phyloP scores from a whole-genome alignment of 257 asterid species.

The Fraxinus quadrangulata region DNA sequence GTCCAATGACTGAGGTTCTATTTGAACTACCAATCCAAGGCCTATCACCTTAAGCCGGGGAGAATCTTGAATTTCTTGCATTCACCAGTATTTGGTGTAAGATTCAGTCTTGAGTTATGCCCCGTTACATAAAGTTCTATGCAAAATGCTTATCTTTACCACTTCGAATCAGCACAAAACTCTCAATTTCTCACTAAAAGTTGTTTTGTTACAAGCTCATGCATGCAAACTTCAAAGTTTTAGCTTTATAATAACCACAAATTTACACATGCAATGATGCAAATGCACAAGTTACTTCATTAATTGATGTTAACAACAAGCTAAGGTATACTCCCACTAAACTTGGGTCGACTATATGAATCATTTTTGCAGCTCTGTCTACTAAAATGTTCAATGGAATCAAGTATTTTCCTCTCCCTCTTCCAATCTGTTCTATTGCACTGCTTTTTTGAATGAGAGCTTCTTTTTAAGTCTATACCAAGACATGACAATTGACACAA shows the following conservation, averaged over 20 bases:
- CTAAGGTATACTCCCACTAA: not conserved
- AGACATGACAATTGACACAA: no score
- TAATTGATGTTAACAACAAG: not conserved
- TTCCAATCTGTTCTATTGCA: no score
- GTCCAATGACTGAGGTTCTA: no score
- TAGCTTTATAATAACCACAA: not conserved
- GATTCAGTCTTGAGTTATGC: not conserved
- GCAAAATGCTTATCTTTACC: not conserved
- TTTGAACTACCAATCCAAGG: no score
- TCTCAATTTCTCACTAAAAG: not conserved
- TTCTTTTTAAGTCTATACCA: no score
- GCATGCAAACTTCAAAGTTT: not conserved
- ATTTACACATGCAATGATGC: no score
- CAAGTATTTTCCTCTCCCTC: no score
- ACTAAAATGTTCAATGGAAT: no score
- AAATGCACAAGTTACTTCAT: not conserved
- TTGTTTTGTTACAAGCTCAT: not conserved
- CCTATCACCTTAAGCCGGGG: not conserved
- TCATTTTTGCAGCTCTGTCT: no score
- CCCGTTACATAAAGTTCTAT: not conserved
- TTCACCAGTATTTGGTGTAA: not conserved
- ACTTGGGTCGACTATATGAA: no score
- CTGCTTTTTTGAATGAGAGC: no score
- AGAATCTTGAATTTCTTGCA: not conserved
- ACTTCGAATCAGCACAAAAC: slow-evolving; percentile 5